Percentiles rank a stretch among this genome's conserved stretches.
phyloP scores from a whole-genome alignment of 2,329 filamentous ascomycete genomes.

The Venturia carpophila region DNA sequence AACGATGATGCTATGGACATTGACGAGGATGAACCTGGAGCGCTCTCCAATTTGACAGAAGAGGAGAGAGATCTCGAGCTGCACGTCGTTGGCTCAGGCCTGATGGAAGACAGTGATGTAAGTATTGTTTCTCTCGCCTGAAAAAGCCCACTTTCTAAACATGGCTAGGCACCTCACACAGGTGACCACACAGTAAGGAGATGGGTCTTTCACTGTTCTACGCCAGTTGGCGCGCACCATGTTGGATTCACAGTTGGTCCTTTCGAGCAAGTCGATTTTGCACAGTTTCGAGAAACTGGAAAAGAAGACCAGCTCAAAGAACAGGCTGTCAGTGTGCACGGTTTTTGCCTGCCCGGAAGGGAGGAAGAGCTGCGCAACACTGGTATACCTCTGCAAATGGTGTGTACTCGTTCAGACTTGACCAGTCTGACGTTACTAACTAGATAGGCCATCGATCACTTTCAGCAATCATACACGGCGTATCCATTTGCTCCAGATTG shows the following conservation, averaged over 20 bases:
- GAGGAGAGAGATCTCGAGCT: slow-evolving; percentile 86
- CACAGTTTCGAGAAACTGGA: slow-evolving; percentile 80
- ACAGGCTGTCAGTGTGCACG: slow-evolving; percentile 81
- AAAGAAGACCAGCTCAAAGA: slow-evolving; percentile 85
- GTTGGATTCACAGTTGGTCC: slow-evolving; percentile 91
- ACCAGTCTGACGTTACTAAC: background rate
- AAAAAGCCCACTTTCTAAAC: slow-evolving; percentile 31
- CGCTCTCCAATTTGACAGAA: slow-evolving; percentile 29
- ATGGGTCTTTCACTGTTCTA: slow-evolving; percentile 73
- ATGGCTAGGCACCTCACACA: background rate
- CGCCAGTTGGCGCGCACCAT: slow-evolving; percentile 74
- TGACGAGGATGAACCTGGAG: slow-evolving; percentile 3
- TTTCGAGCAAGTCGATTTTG: slow-evolving; percentile 86
- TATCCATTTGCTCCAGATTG: slow-evolving; percentile 65
- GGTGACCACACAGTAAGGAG: slow-evolving; percentile 57
- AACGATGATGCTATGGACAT: slow-evolving; percentile 32
- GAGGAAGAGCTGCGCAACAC: slow-evolving; percentile 78
- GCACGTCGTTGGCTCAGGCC: slow-evolving; percentile 83
- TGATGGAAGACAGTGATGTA: slow-evolving; percentile 66
- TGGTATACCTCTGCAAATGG: slow-evolving; percentile 68
- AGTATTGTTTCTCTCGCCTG: slow-evolving; percentile 42
- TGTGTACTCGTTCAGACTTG: slow-evolving; percentile 18
- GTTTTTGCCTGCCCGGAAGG: slow-evolving; percentile 81
- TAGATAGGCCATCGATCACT: slow-evolving; percentile 70
- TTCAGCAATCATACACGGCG: slow-evolving; percentile 77